Evolutionary conservation across 2,329 filamentous ascomycete genomes (phyloP), one percentile per base, ranked within the genome.

Genomic region (Ilyonectria mors-panacis): DNA sequence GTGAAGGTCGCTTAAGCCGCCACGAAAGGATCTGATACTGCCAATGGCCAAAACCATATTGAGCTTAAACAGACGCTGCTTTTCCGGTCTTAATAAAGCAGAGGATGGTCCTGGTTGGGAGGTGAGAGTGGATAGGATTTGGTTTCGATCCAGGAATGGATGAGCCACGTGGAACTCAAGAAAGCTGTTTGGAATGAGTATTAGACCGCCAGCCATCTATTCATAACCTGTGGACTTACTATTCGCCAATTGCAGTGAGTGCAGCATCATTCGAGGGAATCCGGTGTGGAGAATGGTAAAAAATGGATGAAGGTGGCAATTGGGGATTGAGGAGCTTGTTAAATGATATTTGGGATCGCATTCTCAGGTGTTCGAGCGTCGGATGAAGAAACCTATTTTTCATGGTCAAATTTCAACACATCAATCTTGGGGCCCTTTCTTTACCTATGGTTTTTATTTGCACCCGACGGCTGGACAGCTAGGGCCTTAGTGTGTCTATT

Each of bases 31-130:
- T 13, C 17, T 15, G 6, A 51, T 30, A 12, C 23, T 21, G 8
- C 47, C 47, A 17, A 51, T 51, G 5, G 47, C 47, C 6, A 51
- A 9, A 6, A 51, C 47, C 47, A 51, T 51, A 17, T 51, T 51
- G 23, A 51, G 47, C 2, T 51, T 28, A 6, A 51, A 51, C 6
- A 51, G 42, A 9, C n/a, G n/a, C 8, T 21, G 42, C 17, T 45
- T 45, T 7, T 45, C 42, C 7, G 2, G 42, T 5, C 45, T 39
- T 17, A 4, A 5, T 13, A 39, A 3, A 7, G 37, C n/a, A 13
- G 37, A n/a, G 6, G 37, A 39, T 12, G 37, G 13, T 1, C 13
- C 17, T 39, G 37, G 37, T 17, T 12, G 37, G 5, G 5, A 39
- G 5, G 13, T 17, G 37, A 39, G 37, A 1, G 37, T 39, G 37